Percentiles rank a stretch among this genome's conserved stretches.
These are phyloP conservation scores for Calycina herbarum DNA, from an alignment of 2,329 filamentous ascomycete species.

Conservation along the genomic window DNA sequence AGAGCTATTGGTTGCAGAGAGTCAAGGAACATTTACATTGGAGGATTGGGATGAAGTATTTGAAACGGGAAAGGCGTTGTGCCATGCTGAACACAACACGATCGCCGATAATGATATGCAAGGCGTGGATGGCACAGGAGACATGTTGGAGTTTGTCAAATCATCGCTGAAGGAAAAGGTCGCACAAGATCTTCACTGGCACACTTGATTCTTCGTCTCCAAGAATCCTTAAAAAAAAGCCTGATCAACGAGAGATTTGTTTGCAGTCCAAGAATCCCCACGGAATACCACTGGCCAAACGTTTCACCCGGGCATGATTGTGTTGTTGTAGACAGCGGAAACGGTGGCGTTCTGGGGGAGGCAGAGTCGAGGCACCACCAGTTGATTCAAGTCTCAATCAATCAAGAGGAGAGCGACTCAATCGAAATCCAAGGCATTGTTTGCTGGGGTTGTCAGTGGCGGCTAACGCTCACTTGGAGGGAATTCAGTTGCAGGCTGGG, in stretches of 20 bases:
- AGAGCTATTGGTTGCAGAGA: slow-evolving; percentile 75
- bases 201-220: slow-evolving; percentile 11
- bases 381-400: neutral
- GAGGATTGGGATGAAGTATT: slow-evolving; percentile 74
- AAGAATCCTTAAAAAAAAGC: slow-evolving; percentile 42
- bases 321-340: neutral
- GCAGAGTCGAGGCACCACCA: neutral
- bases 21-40: slow-evolving; percentile 75
- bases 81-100: slow-evolving; percentile 48
- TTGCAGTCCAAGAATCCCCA: slow-evolving; percentile 10
- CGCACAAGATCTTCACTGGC: slow-evolving; percentile 50
- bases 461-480: neutral
- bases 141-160: slow-evolving; percentile 60
- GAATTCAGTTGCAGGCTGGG: neutral
- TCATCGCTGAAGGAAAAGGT: slow-evolving; percentile 60
- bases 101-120: slow-evolving; percentile 38
- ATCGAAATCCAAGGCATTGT: neutral
- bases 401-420: neutral
- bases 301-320: slow-evolving; percentile 14
- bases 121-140: slow-evolving; percentile 41
- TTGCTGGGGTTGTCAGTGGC: neutral
- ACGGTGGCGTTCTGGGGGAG: neutral
- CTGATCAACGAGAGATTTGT: slow-evolving; percentile 26
- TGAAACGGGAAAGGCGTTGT: slow-evolving; percentile 63
- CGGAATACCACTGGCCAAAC: slow-evolving; percentile 13